phyloP scores from a whole-genome alignment of 257 asterid genomes.

The Ocimum tenuiflorum region DNA sequence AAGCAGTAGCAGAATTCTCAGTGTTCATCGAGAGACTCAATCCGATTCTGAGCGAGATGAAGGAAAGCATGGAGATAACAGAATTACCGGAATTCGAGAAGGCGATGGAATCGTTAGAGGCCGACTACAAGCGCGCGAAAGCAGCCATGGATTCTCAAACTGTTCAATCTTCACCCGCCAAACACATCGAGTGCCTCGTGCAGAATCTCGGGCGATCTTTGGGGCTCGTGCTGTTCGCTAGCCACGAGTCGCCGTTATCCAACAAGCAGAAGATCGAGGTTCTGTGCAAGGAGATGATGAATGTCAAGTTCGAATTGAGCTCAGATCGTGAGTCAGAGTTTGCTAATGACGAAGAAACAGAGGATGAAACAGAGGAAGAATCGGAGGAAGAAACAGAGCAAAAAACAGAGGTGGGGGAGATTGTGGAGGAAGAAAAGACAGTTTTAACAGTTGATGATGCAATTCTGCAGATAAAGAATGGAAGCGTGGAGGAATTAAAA shows the following conservation, averaged over 20 bases:
- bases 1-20: conserved; percentile 45
- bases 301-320: conserved; percentile 35
- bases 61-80: conserved; percentile 24
- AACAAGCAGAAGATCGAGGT: conserved; percentile 52
- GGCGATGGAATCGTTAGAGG: conserved; percentile 64
- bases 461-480: conserved; percentile 38
- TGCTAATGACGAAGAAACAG: conserved; percentile 20
- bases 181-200: conserved; percentile 42
- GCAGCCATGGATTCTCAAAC: conserved; percentile 25
- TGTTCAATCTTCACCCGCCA: conserved; percentile 39
- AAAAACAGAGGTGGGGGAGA: conserved; percentile 8
- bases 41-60: conserved; percentile 55
- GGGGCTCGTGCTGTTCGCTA: conserved; percentile 73
- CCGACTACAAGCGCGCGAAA: conserved; percentile 45
- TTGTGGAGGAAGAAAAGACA: conserved; percentile 31
- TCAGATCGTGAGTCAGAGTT: conserved; percentile 38
- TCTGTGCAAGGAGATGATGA: conserved; percentile 64
- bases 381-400: conserved; percentile 24
- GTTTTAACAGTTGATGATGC: conserved; percentile 42
- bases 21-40: conserved; percentile 46
- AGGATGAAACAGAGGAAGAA: conserved; percentile 6
- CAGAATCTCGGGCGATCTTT: conserved; percentile 71
- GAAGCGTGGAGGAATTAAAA: conserved; percentile 41
- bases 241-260: conserved; percentile 47
- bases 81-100: conserved; percentile 41